Conservation (phyloP, 1,284 basidiomycete genomes). For the Rhodofomes roseus region DNA sequence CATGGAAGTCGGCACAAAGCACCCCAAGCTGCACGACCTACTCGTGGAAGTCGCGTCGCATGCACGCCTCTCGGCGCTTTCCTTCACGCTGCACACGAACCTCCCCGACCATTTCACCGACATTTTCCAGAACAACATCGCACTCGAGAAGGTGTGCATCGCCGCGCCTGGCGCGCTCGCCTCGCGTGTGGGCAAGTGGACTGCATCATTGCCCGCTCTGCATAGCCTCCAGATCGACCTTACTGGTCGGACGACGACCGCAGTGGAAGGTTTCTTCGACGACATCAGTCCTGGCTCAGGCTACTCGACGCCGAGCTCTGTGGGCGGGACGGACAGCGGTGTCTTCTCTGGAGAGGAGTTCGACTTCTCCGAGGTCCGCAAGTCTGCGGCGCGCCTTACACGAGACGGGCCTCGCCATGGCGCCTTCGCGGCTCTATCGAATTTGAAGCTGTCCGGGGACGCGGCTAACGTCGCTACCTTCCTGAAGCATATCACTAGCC, state of each 20-base stretch:
- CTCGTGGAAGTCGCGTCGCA: constrained; percentile 58
- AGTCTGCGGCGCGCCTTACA: constrained; percentile 58
- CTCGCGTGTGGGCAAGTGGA: constrained; percentile 65
- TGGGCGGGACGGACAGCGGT: constrained; percentile 65
- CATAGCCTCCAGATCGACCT: constrained; percentile 66
- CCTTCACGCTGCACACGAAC: constrained; percentile 61
- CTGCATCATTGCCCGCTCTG: constrained; percentile 54
- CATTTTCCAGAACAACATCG: constrained; percentile 52
- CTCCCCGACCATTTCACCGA: constrained; percentile 69
- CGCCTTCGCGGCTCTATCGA: constrained; percentile 54
- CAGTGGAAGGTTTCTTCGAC: constrained; percentile 75
- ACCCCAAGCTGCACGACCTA: constrained; percentile 56
- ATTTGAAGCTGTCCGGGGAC: constrained; percentile 64
- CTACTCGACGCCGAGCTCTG: constrained; percentile 61
- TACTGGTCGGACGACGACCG: constrained; percentile 57
- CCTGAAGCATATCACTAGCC: constrained; percentile 59
- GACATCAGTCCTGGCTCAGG: constrained; percentile 61
- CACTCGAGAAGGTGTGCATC: constrained; percentile 57
- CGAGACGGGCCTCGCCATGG: constrained; percentile 38
- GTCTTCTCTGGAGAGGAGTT: constrained; percentile 71
- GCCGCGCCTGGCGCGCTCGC: constrained; percentile 69
- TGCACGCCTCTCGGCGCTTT: constrained; percentile 58
- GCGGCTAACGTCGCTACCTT: constrained; percentile 65
- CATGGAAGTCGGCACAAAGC: constrained; percentile 55
- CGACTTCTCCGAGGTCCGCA: constrained; percentile 68